Evolutionary conservation across 2,329 filamentous ascomycete species (phyloP).

Genomic region (Spiromastix sp.): DNA sequence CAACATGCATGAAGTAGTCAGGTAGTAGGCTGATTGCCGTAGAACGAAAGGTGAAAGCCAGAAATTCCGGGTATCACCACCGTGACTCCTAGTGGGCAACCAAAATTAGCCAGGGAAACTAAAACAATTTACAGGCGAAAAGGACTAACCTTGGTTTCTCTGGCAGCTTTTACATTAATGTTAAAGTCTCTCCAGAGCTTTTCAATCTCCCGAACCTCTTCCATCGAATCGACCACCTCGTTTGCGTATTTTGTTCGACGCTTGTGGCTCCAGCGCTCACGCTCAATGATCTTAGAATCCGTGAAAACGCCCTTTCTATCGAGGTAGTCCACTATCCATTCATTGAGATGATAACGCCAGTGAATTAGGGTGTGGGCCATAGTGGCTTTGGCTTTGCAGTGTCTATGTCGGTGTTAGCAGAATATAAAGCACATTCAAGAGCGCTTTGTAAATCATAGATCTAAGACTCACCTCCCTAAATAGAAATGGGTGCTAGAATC

Average conservation of each 20-base stretch:
- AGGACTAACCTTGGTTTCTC: constrained; percentile 36
- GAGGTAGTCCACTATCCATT: constrained; percentile 58
- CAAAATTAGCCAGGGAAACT: too few relatives aligned
- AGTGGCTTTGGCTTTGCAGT: constrained; percentile 54
- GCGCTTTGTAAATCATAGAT: background rate
- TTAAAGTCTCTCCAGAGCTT: constrained; percentile 58
- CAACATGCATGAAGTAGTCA: too few relatives aligned
- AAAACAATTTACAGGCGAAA: too few relatives aligned
- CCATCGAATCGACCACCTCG: constrained; percentile 55
- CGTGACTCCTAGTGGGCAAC: too few relatives aligned
- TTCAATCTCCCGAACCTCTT: constrained; percentile 46
- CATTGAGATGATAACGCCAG: constrained; percentile 65
- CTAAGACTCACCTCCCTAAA: constrained; percentile 42
- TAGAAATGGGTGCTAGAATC: constrained; percentile 39
- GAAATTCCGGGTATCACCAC: too few relatives aligned
- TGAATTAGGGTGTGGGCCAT: constrained; percentile 63
- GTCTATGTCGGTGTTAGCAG: constrained; percentile 19
- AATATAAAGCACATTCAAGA: background rate
- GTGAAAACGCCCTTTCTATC: constrained; percentile 47
- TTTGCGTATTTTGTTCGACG: constrained; percentile 52
- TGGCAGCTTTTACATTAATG: constrained; percentile 48
- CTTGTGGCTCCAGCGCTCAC: constrained; percentile 51
- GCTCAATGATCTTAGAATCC: constrained; percentile 47
- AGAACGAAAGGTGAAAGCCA: too few relatives aligned
- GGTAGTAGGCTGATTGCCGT: too few relatives aligned